These are phyloP conservation scores for Apiospora hydei DNA, from an alignment of 2,329 filamentous ascomycete genomes.

Conservation along the genomic window DNA sequence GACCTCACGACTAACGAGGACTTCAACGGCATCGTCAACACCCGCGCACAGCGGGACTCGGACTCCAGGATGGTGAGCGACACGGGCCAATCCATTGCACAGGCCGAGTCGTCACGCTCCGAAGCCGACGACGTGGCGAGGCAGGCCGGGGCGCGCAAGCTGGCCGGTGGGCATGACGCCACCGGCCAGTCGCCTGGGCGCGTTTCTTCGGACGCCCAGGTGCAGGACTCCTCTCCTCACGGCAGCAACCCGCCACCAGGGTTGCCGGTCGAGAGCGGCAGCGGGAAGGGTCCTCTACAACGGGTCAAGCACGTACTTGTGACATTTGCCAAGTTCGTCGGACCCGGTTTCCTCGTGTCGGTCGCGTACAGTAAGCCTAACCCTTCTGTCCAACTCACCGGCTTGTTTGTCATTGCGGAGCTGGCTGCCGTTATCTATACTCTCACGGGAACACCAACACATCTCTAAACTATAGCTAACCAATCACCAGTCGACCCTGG, in stretches of 20 bases:
- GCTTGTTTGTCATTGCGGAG: background rate
- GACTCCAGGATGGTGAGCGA: constrained; percentile 35
- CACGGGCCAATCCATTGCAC: constrained; percentile 38
- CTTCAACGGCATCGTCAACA: constrained; percentile 60
- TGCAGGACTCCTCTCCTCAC: constrained; percentile 28
- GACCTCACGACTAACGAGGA: constrained; percentile 66
- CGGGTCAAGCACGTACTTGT: constrained; percentile 41
- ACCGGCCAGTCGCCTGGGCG: constrained; percentile 35
- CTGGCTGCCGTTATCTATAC: background rate
- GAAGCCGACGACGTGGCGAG: constrained; percentile 31
- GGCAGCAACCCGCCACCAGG: constrained; percentile 22
- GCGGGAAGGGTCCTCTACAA: constrained; percentile 29
- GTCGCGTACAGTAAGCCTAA: constrained; percentile 61
- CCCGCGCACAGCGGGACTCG: constrained; percentile 39
- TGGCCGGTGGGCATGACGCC: constrained; percentile 33
- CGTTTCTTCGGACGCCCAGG: constrained; percentile 29
- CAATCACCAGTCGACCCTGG: constrained; percentile 59
- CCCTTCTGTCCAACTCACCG: too few relatives aligned
- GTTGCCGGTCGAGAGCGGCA: background rate
- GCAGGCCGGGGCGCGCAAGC: constrained; percentile 26
- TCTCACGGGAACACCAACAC: constrained; percentile 4
- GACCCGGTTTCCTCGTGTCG: constrained; percentile 71
- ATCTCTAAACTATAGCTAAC: background rate
- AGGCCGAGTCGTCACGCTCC: constrained; percentile 30
- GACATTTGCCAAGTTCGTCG: constrained; percentile 66